Conservation (phyloP, 2,329 filamentous ascomycete species). For the Botrytis elliptica region DNA sequence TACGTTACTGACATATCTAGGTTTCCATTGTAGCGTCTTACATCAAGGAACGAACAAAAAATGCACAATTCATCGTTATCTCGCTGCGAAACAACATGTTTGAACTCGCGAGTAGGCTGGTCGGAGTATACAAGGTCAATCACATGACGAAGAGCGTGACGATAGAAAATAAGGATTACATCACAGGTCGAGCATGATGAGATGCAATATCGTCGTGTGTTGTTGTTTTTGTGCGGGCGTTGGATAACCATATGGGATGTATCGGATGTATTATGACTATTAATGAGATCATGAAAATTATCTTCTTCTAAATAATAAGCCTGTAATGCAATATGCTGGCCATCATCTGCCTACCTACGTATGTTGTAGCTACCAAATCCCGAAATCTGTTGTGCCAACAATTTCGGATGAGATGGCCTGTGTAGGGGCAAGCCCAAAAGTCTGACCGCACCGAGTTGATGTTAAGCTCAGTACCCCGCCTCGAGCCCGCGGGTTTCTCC, state of each 20-base stretch:
- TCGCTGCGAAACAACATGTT: conserved; percentile 99
- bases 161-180: conserved; percentile 82
- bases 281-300: conserved; percentile 24
- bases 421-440: neutral
- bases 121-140: conserved; percentile 99
- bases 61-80: conserved; percentile 98
- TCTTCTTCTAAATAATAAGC: neutral
- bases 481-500: neutral
- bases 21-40: conserved; percentile 98
- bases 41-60: conserved; percentile 98
- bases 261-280: conserved; percentile 25
- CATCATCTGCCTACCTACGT: neutral
- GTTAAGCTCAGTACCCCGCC: neutral
- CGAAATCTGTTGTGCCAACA: neutral
- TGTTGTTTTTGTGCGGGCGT: neutral
- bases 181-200: conserved; percentile 28
- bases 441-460: neutral
- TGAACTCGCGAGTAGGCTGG: conserved; percentile 89
- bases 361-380: neutral
- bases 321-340: neutral
- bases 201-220: neutral
- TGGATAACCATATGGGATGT: neutral
- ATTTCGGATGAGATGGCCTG: neutral
- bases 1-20: conserved; percentile 39
- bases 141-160: conserved; percentile 96